Base-by-base conservation (phyloP, 495 filamentous ascomycete species). In the Coniosporium apollinis region DNA sequence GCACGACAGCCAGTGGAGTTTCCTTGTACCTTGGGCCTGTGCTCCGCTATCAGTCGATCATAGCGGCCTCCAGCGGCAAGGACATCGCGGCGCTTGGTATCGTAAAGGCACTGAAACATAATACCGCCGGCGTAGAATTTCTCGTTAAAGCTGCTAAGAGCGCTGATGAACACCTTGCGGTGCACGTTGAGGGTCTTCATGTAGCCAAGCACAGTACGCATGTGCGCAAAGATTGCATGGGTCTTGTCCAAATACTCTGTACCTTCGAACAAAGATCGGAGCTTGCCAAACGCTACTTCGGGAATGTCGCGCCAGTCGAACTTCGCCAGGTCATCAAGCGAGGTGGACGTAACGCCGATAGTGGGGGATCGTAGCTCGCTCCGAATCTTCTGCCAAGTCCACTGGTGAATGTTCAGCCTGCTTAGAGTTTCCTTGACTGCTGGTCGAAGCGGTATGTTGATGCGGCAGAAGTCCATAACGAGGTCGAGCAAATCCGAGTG, bases 21-120 rank as follows among this genome's bases (percentile, higher is more conserved):
- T 28, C 57, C 60, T 18, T 65, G 61, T 33, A 71, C 64, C 36
- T 66, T 72, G 9, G 72, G 68, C 5, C 68, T 66, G 45, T 82
- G 70, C 20, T 74, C 76, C 51, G 68, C 63, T 22, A 97, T 87
- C 28, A 97, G 59, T 15, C 69, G 67, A 51, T 97, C 89, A 53
- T 96, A 97, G 19, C 89, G 75, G 19, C 89, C 89, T 32, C 89
- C 89, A 22, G 86, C 89, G 1, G 87, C 89, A 45, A 97, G 83
- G 7, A 96, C 80, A 44, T 89, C 79, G 19, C 67, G 62, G 43
- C 72, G 72, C 54, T 87, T 93, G 37, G 66, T 76, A 55, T 96
- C 91, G 45, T 83, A 85, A 1, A 94, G 55, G 43, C 86, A 96
- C 43, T 91, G 76, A 51, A 97, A 97, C 18, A 96, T 59, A 15